Evolutionary conservation across 805 yeast genomes (phyloP).

Genomic region (Scheffersomyces ergatensis): DNA sequence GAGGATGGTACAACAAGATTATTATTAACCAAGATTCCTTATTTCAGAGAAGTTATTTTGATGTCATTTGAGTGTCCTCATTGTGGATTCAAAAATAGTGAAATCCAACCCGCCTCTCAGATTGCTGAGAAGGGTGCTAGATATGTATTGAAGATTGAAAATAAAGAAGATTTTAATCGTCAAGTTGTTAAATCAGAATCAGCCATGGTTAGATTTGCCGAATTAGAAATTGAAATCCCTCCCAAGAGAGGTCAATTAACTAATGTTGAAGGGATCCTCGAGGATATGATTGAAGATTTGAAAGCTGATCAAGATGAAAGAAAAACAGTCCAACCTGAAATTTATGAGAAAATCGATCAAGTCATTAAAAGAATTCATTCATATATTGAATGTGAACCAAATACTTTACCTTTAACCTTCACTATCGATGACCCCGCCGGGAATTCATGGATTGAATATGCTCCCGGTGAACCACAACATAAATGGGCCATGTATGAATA

Average conservation of each 20-base stretch:
- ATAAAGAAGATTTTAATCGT: slow-evolving; percentile 72
- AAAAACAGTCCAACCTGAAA: slow-evolving; percentile 68
- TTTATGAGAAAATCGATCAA: slow-evolving; percentile 70
- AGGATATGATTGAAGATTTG: slow-evolving; percentile 82
- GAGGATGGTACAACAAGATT: slow-evolving; percentile 80
- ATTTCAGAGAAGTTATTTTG: slow-evolving; percentile 81
- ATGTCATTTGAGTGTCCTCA: slow-evolving; percentile 97
- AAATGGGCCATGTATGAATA: slow-evolving; percentile 88
- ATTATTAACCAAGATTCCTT: slow-evolving; percentile 86
- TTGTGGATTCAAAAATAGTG: slow-evolving; percentile 87
- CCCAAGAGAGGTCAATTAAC: slow-evolving; percentile 92
- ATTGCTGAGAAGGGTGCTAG: slow-evolving; percentile 87
- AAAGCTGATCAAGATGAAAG: slow-evolving; percentile 79
- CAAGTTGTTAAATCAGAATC: slow-evolving; percentile 91
- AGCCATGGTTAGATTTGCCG: slow-evolving; percentile 74
- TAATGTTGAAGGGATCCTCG: slow-evolving; percentile 83
- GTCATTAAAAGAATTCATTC: slow-evolving; percentile 61
- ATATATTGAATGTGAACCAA: slow-evolving; percentile 63
- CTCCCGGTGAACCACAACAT: slow-evolving; percentile 79
- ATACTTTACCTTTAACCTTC: slow-evolving; percentile 73
- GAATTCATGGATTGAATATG: slow-evolving; percentile 91
- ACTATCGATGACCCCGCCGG: slow-evolving; percentile 92
- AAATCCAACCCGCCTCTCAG: slow-evolving; percentile 92
- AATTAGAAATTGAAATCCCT: slow-evolving; percentile 91
- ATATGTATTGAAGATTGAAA: slow-evolving; percentile 67